phyloP scores from a whole-genome alignment of 805 yeast genomes.

The Starmerella bacillaris region DNA sequence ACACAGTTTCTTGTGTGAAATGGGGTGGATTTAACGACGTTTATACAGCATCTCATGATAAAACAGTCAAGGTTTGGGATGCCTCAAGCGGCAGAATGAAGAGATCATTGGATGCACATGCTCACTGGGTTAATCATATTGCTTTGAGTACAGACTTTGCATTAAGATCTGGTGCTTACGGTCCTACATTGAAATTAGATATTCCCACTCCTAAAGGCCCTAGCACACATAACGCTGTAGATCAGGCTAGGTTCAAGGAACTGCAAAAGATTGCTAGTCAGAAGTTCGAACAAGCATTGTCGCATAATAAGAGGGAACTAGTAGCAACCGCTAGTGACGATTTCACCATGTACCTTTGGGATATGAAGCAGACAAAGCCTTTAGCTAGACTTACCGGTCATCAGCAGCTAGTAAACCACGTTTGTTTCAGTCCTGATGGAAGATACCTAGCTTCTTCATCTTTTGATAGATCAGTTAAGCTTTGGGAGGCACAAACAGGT shows the following conservation, averaged over 20 bases:
- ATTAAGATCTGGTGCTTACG: slow-evolving; percentile 73
- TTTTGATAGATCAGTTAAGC: slow-evolving; percentile 82
- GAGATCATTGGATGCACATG: slow-evolving; percentile 70
- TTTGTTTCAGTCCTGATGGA: slow-evolving; percentile 90
- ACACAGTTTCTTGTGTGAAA: slow-evolving; percentile 83
- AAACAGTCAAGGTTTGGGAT: slow-evolving; percentile 85
- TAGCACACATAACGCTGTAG: slow-evolving; percentile 28
- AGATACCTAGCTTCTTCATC: slow-evolving; percentile 78
- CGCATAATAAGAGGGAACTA: slow-evolving; percentile 50
- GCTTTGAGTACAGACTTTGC: slow-evolving; percentile 83
- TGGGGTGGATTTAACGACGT: slow-evolving; percentile 85
- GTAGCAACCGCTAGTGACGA: slow-evolving; percentile 93
- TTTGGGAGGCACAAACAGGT: slow-evolving; percentile 93
- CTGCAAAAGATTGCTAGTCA: slow-evolving; percentile 41
- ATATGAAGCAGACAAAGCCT: slow-evolving; percentile 60
- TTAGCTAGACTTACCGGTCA: slow-evolving; percentile 92
- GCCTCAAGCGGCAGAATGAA: slow-evolving; percentile 57
- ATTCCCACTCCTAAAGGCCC: slow-evolving; percentile 6
- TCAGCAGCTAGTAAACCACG: slow-evolving; percentile 91
- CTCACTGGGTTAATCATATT: slow-evolving; percentile 95
- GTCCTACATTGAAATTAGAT: slow-evolving; percentile 21
- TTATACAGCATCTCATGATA: slow-evolving; percentile 86
- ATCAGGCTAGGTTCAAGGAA: slow-evolving; percentile 21
- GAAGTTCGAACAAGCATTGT: slow-evolving; percentile 42
- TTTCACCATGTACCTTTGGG: slow-evolving; percentile 96